These are phyloP conservation scores for Lupinus albus DNA, from an alignment of 306 rosid species.

Conservation along the genomic window DNA sequence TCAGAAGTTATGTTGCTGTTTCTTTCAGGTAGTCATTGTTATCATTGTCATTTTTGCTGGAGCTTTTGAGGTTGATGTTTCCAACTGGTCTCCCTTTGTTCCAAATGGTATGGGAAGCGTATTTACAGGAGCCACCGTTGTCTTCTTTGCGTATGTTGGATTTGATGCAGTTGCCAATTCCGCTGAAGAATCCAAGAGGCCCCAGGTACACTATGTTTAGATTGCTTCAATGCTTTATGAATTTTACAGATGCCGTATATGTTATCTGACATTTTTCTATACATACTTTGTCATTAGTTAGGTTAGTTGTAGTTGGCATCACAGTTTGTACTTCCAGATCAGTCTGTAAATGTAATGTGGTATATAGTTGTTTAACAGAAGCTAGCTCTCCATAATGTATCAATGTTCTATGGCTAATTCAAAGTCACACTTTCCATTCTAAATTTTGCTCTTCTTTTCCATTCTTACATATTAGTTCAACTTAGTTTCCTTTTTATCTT, in stretches of 20 bases:
- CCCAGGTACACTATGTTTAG: slow-evolving; percentile 62
- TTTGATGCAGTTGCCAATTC: slow-evolving; percentile 99
- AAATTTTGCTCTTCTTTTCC: slow-evolving; percentile 16
- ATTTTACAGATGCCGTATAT: slow-evolving; percentile 32
- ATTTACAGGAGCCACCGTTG: slow-evolving; percentile 94
- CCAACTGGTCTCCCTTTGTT: slow-evolving; percentile 97
- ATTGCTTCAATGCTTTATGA: slow-evolving; percentile 38
- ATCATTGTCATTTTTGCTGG: slow-evolving; percentile 73
- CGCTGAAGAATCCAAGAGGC: slow-evolving; percentile 96
- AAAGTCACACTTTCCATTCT: slow-evolving; percentile 9
- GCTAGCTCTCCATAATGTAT: slow-evolving; percentile 31
- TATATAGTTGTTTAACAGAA: slow-evolving; percentile 3
- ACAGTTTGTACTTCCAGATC: not conserved
- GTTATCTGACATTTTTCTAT: slow-evolving; percentile 15
- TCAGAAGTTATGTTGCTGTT: slow-evolving; percentile 36
- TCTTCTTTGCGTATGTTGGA: slow-evolving; percentile 96
- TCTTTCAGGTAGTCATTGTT: slow-evolving; percentile 77
- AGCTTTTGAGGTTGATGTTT: slow-evolving; percentile 86
- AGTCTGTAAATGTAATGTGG: slow-evolving; percentile 3
- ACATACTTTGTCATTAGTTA: slow-evolving; percentile 15
- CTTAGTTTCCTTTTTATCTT: slow-evolving; percentile 21
- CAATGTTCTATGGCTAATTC: slow-evolving; percentile 1
- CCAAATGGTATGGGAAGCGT: slow-evolving; percentile 73
- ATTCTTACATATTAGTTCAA: slow-evolving; percentile 7
- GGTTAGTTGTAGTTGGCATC: slow-evolving; percentile 12